These are phyloP conservation scores for Gremmenia infestans DNA, from an alignment of 2,329 filamentous ascomycete genomes.

Conservation along the genomic window DNA sequence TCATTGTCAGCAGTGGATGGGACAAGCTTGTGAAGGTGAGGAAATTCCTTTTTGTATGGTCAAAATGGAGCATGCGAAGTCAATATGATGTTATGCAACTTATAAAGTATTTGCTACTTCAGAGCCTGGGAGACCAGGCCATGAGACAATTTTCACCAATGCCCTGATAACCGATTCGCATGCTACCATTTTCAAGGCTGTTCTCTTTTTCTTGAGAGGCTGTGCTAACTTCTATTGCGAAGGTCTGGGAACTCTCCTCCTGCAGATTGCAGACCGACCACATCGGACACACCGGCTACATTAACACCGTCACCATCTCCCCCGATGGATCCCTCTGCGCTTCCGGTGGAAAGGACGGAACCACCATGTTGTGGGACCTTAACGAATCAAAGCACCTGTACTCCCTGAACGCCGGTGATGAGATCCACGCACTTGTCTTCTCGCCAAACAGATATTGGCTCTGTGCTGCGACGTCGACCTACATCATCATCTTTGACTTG, in stretches of 20 bases:
- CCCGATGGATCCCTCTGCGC: conserved; percentile 98
- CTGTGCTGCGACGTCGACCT: conserved; percentile 92
- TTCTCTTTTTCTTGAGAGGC: conserved; percentile 2
- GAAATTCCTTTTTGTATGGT: conserved; percentile 29
- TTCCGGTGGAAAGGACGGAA: conserved; percentile 98
- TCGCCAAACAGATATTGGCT: conserved; percentile 99
- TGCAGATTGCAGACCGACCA: conserved; percentile 99
- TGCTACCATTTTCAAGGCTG: conserved; percentile 11
- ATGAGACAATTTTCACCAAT: conserved; percentile 97
- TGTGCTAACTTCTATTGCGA: conserved; percentile 15
- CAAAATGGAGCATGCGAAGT: conserved; percentile 27
- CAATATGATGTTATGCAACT: conserved; percentile 88
- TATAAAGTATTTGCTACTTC: conserved; percentile 99
- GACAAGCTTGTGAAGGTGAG: conserved; percentile 99
- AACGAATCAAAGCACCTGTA: conserved; percentile 99
- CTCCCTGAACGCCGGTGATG: conserved; percentile 98
- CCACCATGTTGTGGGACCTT: conserved; percentile 99
- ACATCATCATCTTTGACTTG: conserved; percentile 99
- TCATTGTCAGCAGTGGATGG: conserved; percentile 98
- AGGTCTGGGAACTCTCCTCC: conserved; percentile 99
- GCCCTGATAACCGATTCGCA: conserved; percentile 58
- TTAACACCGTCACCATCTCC: conserved; percentile 99
- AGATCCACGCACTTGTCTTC: conserved; percentile 99
- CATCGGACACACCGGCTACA: conserved; percentile 99
- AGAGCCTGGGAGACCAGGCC: conserved; percentile 76